phyloP scores from a whole-genome alignment of 1,284 basidiomycete species.

The Boletus semigastroideus region DNA sequence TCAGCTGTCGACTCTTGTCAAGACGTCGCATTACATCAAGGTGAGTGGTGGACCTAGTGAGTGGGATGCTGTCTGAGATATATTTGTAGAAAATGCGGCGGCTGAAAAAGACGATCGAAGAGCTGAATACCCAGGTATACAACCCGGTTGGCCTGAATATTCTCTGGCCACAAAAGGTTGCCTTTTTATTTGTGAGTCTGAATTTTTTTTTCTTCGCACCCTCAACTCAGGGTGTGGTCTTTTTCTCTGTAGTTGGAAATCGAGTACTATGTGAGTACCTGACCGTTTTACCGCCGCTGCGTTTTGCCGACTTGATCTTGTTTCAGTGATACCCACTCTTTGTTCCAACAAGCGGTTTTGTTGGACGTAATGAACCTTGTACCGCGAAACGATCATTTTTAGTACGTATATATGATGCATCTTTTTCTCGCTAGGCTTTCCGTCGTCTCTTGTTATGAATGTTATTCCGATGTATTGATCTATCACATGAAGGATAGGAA shows the following conservation, averaged over 20 bases:
- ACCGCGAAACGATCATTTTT: conserved; percentile 3
- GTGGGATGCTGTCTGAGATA: background rate
- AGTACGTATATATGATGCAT: conserved; percentile 9
- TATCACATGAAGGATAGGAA: background rate
- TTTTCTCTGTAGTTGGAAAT: conserved; percentile 61
- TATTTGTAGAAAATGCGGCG: conserved; percentile 70
- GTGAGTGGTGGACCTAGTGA: conserved; percentile 38
- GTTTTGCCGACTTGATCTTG: conserved; percentile 2
- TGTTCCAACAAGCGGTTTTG: conserved; percentile 1
- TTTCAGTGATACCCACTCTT: conserved; percentile 23
- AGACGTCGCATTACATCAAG: conserved; percentile 73
- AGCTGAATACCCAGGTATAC: conserved; percentile 66
- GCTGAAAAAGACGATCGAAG: conserved; percentile 57
- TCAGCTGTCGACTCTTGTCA: conserved; percentile 66
- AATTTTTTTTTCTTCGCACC: background rate
- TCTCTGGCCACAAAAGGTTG: conserved; percentile 75
- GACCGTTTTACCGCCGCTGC: background rate
- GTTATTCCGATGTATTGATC: conserved; percentile 7
- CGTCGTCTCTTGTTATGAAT: background rate
- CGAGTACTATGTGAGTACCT: conserved; percentile 63
- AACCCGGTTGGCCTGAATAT: conserved; percentile 82
- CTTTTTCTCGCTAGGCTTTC: conserved; percentile 7
- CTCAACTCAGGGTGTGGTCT: conserved; percentile 4
- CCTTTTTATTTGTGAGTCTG: conserved; percentile 79
- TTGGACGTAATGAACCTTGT: conserved; percentile 6